Evolutionary conservation across 2,329 filamentous ascomycete species (phyloP).

Genomic region (Westerdykella sp.): DNA sequence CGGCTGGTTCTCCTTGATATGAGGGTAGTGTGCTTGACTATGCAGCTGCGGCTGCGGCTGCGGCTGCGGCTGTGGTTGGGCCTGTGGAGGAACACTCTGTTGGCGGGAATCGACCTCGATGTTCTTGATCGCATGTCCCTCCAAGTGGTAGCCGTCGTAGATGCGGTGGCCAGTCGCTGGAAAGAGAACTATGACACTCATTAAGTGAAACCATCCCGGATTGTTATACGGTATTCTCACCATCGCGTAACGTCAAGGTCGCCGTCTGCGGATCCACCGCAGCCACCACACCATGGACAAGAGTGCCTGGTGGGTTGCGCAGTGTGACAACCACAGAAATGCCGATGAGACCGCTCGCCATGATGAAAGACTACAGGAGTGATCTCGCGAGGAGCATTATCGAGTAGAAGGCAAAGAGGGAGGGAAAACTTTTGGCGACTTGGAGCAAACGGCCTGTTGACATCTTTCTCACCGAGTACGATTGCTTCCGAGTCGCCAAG

Average conservation of each 20-base stretch:
- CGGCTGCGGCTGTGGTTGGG: constrained; percentile 6
- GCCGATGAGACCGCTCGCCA: constrained; percentile 68
- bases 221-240: constrained; percentile 42
- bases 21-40: constrained; percentile 1
- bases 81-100: constrained; percentile 8
- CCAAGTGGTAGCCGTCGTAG: constrained; percentile 47
- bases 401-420: too few species aligned
- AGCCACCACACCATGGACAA: constrained; percentile 64
- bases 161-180: constrained; percentile 49
- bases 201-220: background rate
- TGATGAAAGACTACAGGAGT: constrained; percentile 30
- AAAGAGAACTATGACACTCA: constrained; percentile 42
- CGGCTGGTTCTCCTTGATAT: constrained; percentile 3
- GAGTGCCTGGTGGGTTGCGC: constrained; percentile 56
- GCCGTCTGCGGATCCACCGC: constrained; percentile 59
- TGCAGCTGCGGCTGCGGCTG: constrained; percentile 7
- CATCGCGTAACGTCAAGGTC: constrained; percentile 63
- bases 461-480: too few species aligned
- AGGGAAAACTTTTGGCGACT: too few species aligned
- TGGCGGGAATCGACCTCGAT: constrained; percentile 45
- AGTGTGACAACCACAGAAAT: constrained; percentile 70
- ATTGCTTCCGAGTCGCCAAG: too few species aligned
- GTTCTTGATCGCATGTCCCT: constrained; percentile 54
- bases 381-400: too few species aligned
- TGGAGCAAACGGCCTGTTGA: too few species aligned